phyloP scores from a whole-genome alignment of 179 eudicot species.

The Corrigiola litoralis region DNA sequence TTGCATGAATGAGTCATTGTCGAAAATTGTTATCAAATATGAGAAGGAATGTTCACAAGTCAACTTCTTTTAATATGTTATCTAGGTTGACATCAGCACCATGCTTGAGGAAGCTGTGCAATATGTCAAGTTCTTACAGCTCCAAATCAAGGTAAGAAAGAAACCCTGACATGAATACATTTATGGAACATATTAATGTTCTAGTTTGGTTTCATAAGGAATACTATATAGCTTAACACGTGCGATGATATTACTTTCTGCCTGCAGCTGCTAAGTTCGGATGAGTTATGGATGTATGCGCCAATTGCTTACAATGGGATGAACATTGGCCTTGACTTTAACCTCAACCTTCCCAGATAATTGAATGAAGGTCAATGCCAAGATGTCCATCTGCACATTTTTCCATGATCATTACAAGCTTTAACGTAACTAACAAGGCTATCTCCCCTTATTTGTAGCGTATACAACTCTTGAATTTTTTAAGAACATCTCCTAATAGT shows the following conservation, averaged over 20 bases:
- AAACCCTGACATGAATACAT: neutral
- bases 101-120: constrained; percentile 90
- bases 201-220: neutral
- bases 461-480: too few species aligned
- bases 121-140: constrained; percentile 78
- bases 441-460: neutral
- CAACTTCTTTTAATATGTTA: constrained; percentile 11
- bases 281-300: constrained; percentile 91
- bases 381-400: neutral
- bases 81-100: constrained; percentile 82
- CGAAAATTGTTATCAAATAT: neutral
- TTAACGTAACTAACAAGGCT: neutral
- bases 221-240: too few species aligned
- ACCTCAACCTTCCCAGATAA: constrained; percentile 36
- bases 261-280: constrained; percentile 82
- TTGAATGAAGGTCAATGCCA: neutral
- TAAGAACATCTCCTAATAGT: too few species aligned
- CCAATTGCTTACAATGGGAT: constrained; percentile 87
- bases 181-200: neutral
- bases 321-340: constrained; percentile 59
- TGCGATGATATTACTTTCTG: neutral
- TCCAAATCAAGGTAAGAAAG: constrained; percentile 66
- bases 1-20: neutral
- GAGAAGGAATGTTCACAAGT: neutral
- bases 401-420: neutral